These are phyloP conservation scores for Pseudogymnoascus sp. DNA, from an alignment of 2,329 filamentous ascomycete species.

Conservation along the genomic window DNA sequence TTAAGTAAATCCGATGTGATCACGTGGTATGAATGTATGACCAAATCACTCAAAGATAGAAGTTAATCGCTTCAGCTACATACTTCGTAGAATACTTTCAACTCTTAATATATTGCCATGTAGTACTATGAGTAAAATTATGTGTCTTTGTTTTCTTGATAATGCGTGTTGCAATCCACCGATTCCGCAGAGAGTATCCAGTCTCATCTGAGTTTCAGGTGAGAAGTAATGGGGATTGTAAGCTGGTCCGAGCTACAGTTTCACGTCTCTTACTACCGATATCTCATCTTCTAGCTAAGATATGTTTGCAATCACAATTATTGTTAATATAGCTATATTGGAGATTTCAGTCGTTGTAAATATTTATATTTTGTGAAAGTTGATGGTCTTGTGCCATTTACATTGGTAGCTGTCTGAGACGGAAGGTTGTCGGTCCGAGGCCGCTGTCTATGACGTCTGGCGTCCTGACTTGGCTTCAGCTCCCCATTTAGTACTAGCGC, in stretches of 20 bases:
- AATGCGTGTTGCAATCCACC: not conserved
- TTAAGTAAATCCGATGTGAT: not conserved
- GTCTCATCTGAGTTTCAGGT: constrained; percentile 4
- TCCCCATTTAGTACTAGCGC: constrained; percentile 4
- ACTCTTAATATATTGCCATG: not conserved
- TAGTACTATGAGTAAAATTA: not conserved
- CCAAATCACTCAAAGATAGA: not conserved
- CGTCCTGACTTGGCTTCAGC: constrained; percentile 2
- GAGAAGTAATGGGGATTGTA: not conserved
- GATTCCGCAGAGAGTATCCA: not conserved
- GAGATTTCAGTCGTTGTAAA: not conserved
- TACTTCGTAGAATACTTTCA: not conserved
- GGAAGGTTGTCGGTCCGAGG: not conserved
- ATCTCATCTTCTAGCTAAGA: not conserved
- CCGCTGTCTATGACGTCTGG: not conserved
- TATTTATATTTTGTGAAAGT: not conserved
- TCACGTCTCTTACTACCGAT: not conserved
- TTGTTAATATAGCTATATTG: not conserved
- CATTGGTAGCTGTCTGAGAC: not conserved
- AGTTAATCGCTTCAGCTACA: not conserved
- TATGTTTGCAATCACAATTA: not conserved
- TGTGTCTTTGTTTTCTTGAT: not conserved
- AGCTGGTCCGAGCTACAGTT: not conserved
- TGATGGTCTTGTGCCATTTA: not conserved
- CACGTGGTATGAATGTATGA: not conserved